Evolutionary conservation across 768 basidiomycete species (phyloP).

Genomic region (Phylloporus arenicola): DNA sequence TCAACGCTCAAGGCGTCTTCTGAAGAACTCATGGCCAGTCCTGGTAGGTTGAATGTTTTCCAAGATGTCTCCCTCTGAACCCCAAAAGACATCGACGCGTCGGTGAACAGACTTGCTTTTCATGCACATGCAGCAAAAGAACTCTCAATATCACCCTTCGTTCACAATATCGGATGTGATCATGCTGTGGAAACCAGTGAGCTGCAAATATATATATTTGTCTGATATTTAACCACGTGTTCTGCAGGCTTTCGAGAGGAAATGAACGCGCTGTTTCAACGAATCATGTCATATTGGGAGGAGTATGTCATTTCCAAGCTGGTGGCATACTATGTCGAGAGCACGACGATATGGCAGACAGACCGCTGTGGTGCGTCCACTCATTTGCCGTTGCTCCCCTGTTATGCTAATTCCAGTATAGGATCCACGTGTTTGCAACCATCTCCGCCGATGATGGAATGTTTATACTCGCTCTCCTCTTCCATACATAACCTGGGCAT

Average conservation of each 20-base stretch:
- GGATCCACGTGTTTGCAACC: constrained; percentile 33
- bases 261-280: constrained; percentile 38
- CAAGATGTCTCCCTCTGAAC: constrained; percentile 1
- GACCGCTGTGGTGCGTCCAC: constrained; percentile 9
- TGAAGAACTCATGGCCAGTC: constrained; percentile 26
- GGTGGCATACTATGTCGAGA: constrained; percentile 18
- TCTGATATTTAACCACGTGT: constrained; percentile 3
- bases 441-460: constrained; percentile 50
- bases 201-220: constrained; percentile 7
- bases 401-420: constrained; percentile 13
- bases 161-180: constrained; percentile 40
- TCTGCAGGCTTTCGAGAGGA: constrained; percentile 46
- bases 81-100: constrained; percentile 5
- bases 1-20: constrained; percentile 37
- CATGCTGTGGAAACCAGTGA: constrained; percentile 34
- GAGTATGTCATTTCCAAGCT: constrained; percentile 33
- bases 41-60: constrained; percentile 29
- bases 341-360: constrained; percentile 1
- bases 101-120: constrained; percentile 39
- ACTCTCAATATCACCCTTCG: constrained; percentile 40
- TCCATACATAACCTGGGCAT: constrained; percentile 54
- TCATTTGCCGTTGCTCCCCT: constrained; percentile 3
- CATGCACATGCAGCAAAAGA: constrained; percentile 47
- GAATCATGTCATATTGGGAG: constrained; percentile 52
- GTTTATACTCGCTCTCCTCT: constrained; percentile 49